Percentiles rank a stretch among this genome's conserved stretches.
phyloP scores from a whole-genome alignment of 305 asterid species.

The Solanum hybrid region DNA sequence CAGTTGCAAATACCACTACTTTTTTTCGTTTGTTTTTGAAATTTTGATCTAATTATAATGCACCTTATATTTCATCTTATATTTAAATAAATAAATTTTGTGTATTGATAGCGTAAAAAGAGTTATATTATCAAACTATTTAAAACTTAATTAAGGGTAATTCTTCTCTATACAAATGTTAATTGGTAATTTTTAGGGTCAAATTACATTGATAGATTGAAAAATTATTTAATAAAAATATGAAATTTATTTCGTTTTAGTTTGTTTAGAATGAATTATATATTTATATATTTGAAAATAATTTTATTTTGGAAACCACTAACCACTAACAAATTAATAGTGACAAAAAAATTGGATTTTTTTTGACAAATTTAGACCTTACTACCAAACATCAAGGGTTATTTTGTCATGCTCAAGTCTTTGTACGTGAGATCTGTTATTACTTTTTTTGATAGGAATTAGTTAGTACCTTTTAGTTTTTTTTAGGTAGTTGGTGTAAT shows the following conservation, averaged over 20 bases:
- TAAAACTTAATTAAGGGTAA: background rate
- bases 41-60: too few species aligned
- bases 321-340: background rate
- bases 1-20: background rate
- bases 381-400: background rate
- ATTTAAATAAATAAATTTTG: too few species aligned
- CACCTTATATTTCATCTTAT: too few species aligned
- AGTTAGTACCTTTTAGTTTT: background rate
- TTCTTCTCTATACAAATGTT: background rate
- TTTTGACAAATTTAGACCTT: background rate
- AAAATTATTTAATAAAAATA: too few species aligned
- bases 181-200: background rate
- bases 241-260: background rate
- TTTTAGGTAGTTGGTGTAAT: too few species aligned
- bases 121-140: background rate
- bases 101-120: too few species aligned
- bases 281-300: background rate
- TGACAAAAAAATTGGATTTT: background rate
- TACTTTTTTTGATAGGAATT: background rate
- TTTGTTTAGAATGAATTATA: background rate
- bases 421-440: background rate
- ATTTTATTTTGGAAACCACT: background rate
- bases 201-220: background rate
- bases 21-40: too few species aligned
- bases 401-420: background rate